Conservation (phyloP, 2,329 filamentous ascomycete species). For the Cytospora mali region DNA sequence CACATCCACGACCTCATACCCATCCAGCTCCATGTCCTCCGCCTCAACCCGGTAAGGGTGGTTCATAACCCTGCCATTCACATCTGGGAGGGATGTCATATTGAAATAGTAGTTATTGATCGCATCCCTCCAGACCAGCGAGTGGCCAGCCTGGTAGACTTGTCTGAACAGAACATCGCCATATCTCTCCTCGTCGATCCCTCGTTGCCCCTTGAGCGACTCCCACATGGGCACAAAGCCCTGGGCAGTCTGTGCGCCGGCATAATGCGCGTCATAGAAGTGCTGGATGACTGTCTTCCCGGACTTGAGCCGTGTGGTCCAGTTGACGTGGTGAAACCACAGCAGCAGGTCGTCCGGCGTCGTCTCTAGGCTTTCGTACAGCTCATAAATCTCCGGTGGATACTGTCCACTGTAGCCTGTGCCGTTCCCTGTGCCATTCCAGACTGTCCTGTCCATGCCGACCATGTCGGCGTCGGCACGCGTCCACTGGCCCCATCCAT, state of each 20-base stretch:
- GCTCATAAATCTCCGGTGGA: constrained; percentile 57
- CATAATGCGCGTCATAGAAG: constrained; percentile 56
- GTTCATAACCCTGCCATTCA: constrained; percentile 56
- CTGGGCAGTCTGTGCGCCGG: constrained; percentile 62
- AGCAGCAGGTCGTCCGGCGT: constrained; percentile 70
- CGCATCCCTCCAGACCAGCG: constrained; percentile 70
- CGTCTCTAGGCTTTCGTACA: constrained; percentile 62
- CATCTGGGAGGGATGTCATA: constrained; percentile 62
- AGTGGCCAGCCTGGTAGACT: constrained; percentile 68
- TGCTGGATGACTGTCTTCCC: constrained; percentile 66
- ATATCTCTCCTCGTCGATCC: constrained; percentile 62
- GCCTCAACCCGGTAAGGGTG: constrained; percentile 71
- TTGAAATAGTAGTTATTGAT: constrained; percentile 67
- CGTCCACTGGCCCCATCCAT: constrained; percentile 74
- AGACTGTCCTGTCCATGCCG: constrained; percentile 72
- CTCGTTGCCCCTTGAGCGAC: constrained; percentile 48
- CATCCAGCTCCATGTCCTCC: constrained; percentile 63
- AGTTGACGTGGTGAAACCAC: constrained; percentile 76
- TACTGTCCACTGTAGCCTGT: constrained; percentile 70
- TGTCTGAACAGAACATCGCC: constrained; percentile 61
- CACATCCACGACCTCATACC: constrained; percentile 58
- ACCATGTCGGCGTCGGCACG: constrained; percentile 61
- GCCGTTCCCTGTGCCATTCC: constrained; percentile 70
- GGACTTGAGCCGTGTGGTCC: constrained; percentile 62
- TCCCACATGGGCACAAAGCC: constrained; percentile 59